Base-by-base conservation (phyloP, 306 rosid genomes). In the Rosa chinensis region DNA sequence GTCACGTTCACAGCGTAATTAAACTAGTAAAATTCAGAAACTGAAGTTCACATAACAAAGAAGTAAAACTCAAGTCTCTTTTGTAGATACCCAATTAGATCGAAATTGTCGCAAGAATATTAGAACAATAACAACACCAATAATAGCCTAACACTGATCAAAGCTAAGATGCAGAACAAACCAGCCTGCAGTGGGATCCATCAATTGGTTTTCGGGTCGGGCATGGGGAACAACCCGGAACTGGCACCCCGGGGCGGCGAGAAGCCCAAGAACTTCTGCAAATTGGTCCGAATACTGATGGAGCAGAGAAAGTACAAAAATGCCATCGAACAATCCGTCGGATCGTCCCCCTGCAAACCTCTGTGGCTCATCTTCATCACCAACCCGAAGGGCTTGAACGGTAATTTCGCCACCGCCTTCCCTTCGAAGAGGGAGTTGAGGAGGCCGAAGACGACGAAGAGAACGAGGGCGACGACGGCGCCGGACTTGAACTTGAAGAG, bases 401-500 rank as follows among this genome's bases (percentile, higher is more conserved):
- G 97, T 75, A 96, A 84, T 77, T 93, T 93, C 32, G 97, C 99
- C 52, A 93, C 98, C 8, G 82, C 92, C 84, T 91, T 96, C 35
- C 98, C 99, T 67, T 96, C 98, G 3, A 96, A 96, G 37, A 96
- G 91, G 0, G 99, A 96, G 81, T 96, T 96, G 55, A 96, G 89
- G 63, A 96, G 70, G 2, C 98, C 98, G 56, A 96, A 96, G 63
- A 96, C 99, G 62, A 91, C 98, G 76, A 96, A 96, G 77, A 96
- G 98, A 49, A 96, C 99, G n/a, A 96, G 77, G 1, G 99, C 99
- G 14, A 96, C 99, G 17, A 96, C 98, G 70, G 97, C 99, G 45
- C 99, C 98, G 12, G 97, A 96, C 83, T 96, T 96, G 84, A 96
- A 91, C 88, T 96, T 96, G 92, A 93, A 96, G 77, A 96, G 91